These are phyloP conservation scores for Coemansia sp. DNA, from an alignment of 192 early-diverging fungal genomes.

Conservation along the genomic window DNA sequence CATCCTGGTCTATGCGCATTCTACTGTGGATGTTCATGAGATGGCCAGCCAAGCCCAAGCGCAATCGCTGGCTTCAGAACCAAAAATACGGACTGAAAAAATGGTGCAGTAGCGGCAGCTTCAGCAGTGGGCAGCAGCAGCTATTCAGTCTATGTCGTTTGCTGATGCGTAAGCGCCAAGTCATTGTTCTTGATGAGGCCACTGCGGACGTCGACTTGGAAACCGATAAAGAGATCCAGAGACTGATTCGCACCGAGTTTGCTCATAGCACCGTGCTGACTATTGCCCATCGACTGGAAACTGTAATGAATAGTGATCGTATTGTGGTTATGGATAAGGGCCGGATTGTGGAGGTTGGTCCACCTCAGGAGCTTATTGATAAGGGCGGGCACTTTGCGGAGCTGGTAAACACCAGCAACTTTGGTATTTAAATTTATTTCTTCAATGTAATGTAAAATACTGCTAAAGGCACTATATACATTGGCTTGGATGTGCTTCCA, in stretches of 20 bases:
- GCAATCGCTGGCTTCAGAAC: not conserved
- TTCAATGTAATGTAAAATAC: not conserved
- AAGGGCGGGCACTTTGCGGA: conserved; percentile 36
- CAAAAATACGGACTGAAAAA: not conserved
- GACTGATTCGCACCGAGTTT: conserved; percentile 56
- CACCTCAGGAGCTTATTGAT: conserved; percentile 59
- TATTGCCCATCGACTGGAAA: conserved; percentile 74
- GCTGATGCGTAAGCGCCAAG: conserved; percentile 53
- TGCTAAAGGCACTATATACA: too few relatives aligned
- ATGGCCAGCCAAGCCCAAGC: not conserved
- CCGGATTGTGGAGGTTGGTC: conserved; percentile 60
- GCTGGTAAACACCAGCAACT: conserved; percentile 21
- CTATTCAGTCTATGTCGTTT: conserved; percentile 63
- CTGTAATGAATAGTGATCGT: conserved; percentile 63
- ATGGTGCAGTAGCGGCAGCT: not conserved
- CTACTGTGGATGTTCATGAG: not conserved
- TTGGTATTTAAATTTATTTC: conserved; percentile 4
- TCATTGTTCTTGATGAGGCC: conserved; percentile 69
- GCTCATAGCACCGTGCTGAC: conserved; percentile 53
- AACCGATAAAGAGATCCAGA: conserved; percentile 24
- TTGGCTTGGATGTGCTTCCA: too few relatives aligned
- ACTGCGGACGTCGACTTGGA: conserved; percentile 61
- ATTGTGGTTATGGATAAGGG: conserved; percentile 76
- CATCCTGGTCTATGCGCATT: conserved; percentile 9
- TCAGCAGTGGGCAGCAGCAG: conserved; percentile 60